These are phyloP conservation scores for Starmerella apicola DNA, from an alignment of 805 yeast genomes.

Conservation along the genomic window DNA sequence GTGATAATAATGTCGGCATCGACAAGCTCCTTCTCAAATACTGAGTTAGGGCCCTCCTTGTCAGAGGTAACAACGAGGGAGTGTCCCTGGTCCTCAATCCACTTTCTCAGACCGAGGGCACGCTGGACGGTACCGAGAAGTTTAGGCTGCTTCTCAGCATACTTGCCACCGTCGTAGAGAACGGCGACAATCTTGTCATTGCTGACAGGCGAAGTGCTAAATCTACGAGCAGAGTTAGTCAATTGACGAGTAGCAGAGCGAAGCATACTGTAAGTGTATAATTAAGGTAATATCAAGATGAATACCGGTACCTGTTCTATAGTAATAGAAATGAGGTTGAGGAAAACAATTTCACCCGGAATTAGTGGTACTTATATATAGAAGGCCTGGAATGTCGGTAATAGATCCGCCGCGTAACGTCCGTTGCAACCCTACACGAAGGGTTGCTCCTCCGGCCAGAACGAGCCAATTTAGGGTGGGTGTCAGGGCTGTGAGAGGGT, in stretches of 20 bases:
- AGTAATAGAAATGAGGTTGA: too few species aligned
- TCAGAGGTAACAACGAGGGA: constrained; percentile 51
- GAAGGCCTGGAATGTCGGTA: too few species aligned
- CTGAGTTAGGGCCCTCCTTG: constrained; percentile 51
- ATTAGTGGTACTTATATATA: too few species aligned
- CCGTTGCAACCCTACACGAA: too few species aligned
- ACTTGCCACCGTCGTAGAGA: constrained; percentile 13
- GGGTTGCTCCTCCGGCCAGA: too few species aligned
- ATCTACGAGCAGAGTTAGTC: constrained; percentile 1
- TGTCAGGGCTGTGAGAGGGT: too few species aligned
- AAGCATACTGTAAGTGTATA: neutral
- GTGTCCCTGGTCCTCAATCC: constrained; percentile 57
- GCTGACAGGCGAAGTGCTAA: constrained; percentile 5
- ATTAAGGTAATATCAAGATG: too few species aligned
- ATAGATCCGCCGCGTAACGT: too few species aligned
- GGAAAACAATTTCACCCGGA: too few species aligned
- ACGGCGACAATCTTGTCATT: constrained; percentile 11
- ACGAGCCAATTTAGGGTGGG: too few species aligned
- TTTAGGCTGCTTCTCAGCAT: constrained; percentile 11
- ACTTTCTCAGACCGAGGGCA: constrained; percentile 57
- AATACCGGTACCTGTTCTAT: too few species aligned
- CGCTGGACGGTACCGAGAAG: constrained; percentile 61
- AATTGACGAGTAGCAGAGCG: constrained; percentile 1
- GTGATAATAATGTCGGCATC: constrained; percentile 70
- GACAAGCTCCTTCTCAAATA: constrained; percentile 49